These are phyloP conservation scores for Sphaerosporella brunnea DNA, from an alignment of 495 filamentous ascomycete species.

Conservation along the genomic window DNA sequence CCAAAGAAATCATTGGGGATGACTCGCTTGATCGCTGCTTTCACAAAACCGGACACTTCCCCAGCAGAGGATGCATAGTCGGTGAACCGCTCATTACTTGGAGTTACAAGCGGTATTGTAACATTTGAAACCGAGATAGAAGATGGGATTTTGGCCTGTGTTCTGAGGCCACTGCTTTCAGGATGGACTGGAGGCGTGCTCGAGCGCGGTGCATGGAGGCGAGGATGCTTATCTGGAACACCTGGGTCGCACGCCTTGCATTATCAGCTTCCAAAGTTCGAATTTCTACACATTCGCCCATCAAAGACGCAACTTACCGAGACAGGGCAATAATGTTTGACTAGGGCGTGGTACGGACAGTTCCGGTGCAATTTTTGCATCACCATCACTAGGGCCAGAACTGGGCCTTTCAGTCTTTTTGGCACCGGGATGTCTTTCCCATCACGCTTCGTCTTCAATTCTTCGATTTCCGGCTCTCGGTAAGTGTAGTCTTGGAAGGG, in stretches of 20 bases:
- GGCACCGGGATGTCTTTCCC: slow-evolving; percentile 35
- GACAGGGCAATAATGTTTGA: slow-evolving; percentile 64
- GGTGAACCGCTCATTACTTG: slow-evolving; percentile 32
- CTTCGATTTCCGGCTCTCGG: slow-evolving; percentile 62
- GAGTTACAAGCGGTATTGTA: neutral
- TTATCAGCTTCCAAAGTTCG: neutral
- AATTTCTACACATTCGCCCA: neutral
- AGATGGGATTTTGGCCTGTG: neutral
- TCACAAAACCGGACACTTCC: slow-evolving; percentile 73
- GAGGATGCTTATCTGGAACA: slow-evolving; percentile 11
- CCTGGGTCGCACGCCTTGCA: slow-evolving; percentile 17
- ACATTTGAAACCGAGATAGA: no score
- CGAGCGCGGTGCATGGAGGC: slow-evolving; percentile 10
- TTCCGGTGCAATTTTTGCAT: slow-evolving; percentile 50
- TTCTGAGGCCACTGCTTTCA: slow-evolving; percentile 6
- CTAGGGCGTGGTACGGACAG: slow-evolving; percentile 60
- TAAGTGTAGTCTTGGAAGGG: slow-evolving; percentile 65
- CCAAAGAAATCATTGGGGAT: slow-evolving; percentile 69
- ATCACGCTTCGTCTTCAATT: slow-evolving; percentile 15
- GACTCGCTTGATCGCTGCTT: slow-evolving; percentile 53
- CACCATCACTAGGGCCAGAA: slow-evolving; percentile 41
- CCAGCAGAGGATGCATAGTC: slow-evolving; percentile 53
- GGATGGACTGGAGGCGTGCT: no score
- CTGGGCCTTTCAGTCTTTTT: slow-evolving; percentile 52
- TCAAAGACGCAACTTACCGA: slow-evolving; percentile 4